Evolutionary conservation across 306 rosid species (phyloP).

Genomic region (Erythrophleum fordii): DNA sequence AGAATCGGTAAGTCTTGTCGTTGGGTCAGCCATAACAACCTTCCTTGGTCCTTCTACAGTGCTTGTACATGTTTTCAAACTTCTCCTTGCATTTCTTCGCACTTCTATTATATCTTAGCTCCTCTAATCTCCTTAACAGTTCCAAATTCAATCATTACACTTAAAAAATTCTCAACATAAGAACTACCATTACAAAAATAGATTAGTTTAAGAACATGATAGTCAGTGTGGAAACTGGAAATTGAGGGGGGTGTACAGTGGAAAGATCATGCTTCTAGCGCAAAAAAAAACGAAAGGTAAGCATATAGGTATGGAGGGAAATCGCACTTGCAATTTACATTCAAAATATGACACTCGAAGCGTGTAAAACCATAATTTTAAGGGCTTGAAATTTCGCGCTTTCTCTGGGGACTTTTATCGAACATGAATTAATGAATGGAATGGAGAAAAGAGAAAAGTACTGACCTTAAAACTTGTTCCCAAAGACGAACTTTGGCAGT

Average conservation of each 20-base stretch:
- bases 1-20: slow-evolving; percentile 67
- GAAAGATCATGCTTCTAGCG: neutral
- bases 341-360: neutral
- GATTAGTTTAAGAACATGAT: neutral
- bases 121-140: slow-evolving; percentile 69
- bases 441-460: neutral
- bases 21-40: slow-evolving; percentile 50
- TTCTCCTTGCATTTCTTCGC: slow-evolving; percentile 89
- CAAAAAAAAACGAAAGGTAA: neutral
- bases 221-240: neutral
- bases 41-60: slow-evolving; percentile 73
- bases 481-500: slow-evolving; percentile 75
- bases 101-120: slow-evolving; percentile 61
- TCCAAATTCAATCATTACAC: slow-evolving; percentile 38
- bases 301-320: neutral
- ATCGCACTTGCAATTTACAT: neutral
- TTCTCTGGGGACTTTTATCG: slow-evolving; percentile 17
- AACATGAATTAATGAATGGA: neutral
- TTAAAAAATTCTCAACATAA: neutral
- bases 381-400: neutral
- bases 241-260: neutral
- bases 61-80: slow-evolving; percentile 85
- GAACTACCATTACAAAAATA: neutral
- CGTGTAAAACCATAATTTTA: neutral
- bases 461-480: slow-evolving; percentile 82